Evolutionary conservation across 2,329 filamentous ascomycete genomes (phyloP).

Genomic region (Onygenales sp.): DNA sequence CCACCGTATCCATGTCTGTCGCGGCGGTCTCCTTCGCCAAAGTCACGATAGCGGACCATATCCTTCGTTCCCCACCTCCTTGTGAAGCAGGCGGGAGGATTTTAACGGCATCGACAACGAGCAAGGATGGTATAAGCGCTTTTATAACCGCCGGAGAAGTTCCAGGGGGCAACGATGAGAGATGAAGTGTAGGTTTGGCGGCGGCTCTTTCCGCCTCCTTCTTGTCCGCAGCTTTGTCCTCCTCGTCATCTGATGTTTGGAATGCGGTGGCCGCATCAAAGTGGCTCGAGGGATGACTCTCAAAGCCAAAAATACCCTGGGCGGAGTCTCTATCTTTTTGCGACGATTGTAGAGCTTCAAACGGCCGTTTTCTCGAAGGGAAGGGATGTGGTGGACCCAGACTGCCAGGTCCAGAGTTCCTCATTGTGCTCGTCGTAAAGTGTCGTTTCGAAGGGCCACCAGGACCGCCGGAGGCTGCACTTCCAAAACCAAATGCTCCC

Average conservation of each 20-base stretch:
- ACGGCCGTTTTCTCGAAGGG: slow-evolving; percentile 34
- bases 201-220: slow-evolving; percentile 38
- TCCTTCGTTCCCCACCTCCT: slow-evolving; percentile 51
- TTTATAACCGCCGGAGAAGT: slow-evolving; percentile 43
- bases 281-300: slow-evolving; percentile 21
- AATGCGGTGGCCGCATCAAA: slow-evolving; percentile 32
- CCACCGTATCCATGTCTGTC: slow-evolving; percentile 70
- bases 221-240: slow-evolving; percentile 29
- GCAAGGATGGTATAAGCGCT: slow-evolving; percentile 39
- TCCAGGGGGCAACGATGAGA: slow-evolving; percentile 44
- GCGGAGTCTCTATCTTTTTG: slow-evolving; percentile 24
- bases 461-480: slow-evolving; percentile 21
- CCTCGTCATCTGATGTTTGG: slow-evolving; percentile 32
- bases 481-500: slow-evolving; percentile 23
- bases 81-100: slow-evolving; percentile 50
- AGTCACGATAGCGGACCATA: slow-evolving; percentile 68
- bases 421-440: slow-evolving; percentile 40
- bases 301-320: slow-evolving; percentile 32
- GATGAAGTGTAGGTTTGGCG: slow-evolving; percentile 46
- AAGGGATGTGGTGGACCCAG: slow-evolving; percentile 35
- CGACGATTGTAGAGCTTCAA: slow-evolving; percentile 30
- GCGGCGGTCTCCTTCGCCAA: slow-evolving; percentile 71
- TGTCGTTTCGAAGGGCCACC: slow-evolving; percentile 50
- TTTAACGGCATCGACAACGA: slow-evolving; percentile 64
- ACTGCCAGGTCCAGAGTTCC: slow-evolving; percentile 39